Evolutionary conservation across 495 filamentous ascomycete species (phyloP).

Genomic region (Daldinia vernicosa): DNA sequence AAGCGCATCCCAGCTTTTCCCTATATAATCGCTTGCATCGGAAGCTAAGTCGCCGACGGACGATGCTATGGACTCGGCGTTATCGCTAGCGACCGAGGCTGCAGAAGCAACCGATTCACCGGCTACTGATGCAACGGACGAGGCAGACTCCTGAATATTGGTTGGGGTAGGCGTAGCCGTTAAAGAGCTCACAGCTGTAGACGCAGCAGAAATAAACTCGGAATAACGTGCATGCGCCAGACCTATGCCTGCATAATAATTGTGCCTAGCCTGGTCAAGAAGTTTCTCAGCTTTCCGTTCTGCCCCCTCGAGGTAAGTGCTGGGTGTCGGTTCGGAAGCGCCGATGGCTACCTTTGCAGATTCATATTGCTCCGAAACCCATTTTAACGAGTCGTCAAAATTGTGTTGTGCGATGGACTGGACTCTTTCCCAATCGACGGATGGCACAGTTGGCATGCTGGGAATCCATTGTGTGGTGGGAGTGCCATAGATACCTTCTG

Average conservation of each 20-base stretch:
- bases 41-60: slow-evolving; percentile 48
- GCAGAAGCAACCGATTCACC: slow-evolving; percentile 47
- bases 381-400: slow-evolving; percentile 68
- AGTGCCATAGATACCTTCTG: slow-evolving; percentile 55
- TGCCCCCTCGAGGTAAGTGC: slow-evolving; percentile 54
- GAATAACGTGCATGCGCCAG: slow-evolving; percentile 80
- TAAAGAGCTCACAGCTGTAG: slow-evolving; percentile 64
- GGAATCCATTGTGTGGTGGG: slow-evolving; percentile 48
- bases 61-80: slow-evolving; percentile 39
- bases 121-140: slow-evolving; percentile 49
- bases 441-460: slow-evolving; percentile 44
- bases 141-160: slow-evolving; percentile 52
- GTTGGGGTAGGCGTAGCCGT: slow-evolving; percentile 60
- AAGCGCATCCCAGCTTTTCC: slow-evolving; percentile 70
- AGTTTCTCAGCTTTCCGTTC: slow-evolving; percentile 65
- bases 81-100: slow-evolving; percentile 46
- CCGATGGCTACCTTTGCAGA: slow-evolving; percentile 66
- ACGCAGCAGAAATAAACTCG: slow-evolving; percentile 74
- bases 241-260: slow-evolving; percentile 81
- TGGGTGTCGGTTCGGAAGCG: slow-evolving; percentile 61
- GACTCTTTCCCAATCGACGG: slow-evolving; percentile 51
- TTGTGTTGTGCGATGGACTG: slow-evolving; percentile 70
- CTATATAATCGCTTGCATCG: slow-evolving; percentile 53
- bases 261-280: slow-evolving; percentile 68
- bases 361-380: slow-evolving; percentile 72